Conservation (phyloP, 371 early-diverging fungal genomes). For the Mucor indicus region DNA sequence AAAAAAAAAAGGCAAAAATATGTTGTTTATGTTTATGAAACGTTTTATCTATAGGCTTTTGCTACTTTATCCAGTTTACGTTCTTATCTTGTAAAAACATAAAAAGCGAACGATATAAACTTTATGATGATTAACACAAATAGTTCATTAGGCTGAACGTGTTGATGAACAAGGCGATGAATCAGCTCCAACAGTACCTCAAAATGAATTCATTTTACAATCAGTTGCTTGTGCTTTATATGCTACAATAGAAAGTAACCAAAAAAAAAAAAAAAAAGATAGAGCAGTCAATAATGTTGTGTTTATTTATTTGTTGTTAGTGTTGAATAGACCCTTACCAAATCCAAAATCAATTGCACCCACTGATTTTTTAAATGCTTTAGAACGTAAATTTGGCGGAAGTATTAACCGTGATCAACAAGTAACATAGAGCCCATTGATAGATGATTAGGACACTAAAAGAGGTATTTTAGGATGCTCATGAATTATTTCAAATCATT, state of each 20-base stretch:
- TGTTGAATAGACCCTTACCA: constrained; percentile 42
- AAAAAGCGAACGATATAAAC: no score
- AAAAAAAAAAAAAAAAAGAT: neutral
- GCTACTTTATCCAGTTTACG: constrained; percentile 50
- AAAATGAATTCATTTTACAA: constrained; percentile 39
- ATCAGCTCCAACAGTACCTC: constrained; percentile 26
- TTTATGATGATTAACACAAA: no score
- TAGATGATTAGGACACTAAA: no score
- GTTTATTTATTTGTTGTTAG: constrained; percentile 8
- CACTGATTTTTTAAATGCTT: constrained; percentile 33
- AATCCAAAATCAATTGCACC: constrained; percentile 36
- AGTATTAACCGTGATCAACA: constrained; percentile 46
- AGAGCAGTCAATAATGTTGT: neutral
- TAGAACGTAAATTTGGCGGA: constrained; percentile 44
- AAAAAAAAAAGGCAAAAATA: neutral
- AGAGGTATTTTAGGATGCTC: constrained; percentile 86
- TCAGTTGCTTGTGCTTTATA: constrained; percentile 53
- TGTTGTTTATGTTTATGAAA: neutral
- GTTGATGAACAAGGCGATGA: constrained; percentile 53
- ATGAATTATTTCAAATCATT: constrained; percentile 89
- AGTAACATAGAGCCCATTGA: constrained; percentile 16
- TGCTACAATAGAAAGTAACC: constrained; percentile 47
- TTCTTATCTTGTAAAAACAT: constrained; percentile 43
- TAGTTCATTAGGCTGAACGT: constrained; percentile 38
- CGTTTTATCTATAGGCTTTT: constrained; percentile 38